phyloP scores from a whole-genome alignment of 495 filamentous ascomycete genomes.

The Choiromyces venosus region DNA sequence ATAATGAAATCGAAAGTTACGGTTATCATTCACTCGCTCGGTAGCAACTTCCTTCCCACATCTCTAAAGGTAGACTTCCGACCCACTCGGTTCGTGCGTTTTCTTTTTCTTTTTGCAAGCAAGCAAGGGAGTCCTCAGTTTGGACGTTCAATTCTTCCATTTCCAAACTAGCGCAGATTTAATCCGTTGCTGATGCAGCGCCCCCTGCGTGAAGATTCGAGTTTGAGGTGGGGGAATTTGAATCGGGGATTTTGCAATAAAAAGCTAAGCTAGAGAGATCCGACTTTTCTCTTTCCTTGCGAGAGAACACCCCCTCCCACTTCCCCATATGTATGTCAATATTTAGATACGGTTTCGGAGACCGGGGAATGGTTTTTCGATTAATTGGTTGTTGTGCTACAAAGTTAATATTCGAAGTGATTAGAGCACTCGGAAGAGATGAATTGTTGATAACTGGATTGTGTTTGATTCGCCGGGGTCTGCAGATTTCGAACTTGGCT shows the following conservation, averaged over 20 bases:
- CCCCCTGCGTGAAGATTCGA: constrained; percentile 2
- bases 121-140: neutral
- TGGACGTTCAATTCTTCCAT: neutral
- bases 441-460: neutral
- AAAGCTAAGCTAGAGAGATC: neutral
- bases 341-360: neutral
- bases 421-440: neutral
- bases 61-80: neutral
- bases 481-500: neutral
- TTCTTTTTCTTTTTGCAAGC: neutral
- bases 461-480: neutral
- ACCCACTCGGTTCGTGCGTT: neutral
- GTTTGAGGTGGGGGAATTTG: neutral
- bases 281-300: neutral
- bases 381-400: neutral
- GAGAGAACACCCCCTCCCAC: neutral
- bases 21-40: neutral
- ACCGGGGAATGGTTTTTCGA: neutral
- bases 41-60: neutral
- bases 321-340: neutral
- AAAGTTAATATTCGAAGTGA: neutral
- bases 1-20: neutral
- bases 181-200: neutral
- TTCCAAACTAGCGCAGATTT: neutral
- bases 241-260: neutral